A percentile compares a stretch with the other conserved stretches of the same genome.
Conservation (phyloP, 495 filamentous ascomycete genomes). For the Cryomyces minteri region DNA sequence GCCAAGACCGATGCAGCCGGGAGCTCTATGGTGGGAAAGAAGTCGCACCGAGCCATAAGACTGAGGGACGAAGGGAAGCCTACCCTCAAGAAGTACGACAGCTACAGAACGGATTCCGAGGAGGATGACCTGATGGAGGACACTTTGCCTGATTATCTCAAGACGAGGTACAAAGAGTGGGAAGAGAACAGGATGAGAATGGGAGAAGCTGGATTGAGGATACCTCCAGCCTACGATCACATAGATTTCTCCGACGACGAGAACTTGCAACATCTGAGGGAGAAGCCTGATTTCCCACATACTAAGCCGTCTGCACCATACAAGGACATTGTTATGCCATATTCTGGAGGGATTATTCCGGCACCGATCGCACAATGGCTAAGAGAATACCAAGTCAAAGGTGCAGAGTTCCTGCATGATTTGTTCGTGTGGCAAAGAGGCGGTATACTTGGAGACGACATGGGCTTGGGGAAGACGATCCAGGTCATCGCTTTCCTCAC, state of each 20-base stretch:
- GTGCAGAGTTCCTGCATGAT: constrained; percentile 72
- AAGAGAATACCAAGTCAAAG: constrained; percentile 77
- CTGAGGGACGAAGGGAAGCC: constrained; percentile 5
- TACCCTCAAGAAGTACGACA: neutral
- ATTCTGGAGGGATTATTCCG: constrained; percentile 70
- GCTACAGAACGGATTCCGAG: constrained; percentile 20
- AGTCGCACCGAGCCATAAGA: constrained; percentile 6
- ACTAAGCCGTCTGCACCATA: constrained; percentile 46
- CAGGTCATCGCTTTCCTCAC: constrained; percentile 92
- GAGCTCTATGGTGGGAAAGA: constrained; percentile 15
- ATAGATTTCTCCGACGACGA: constrained; percentile 84
- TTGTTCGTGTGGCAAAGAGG: constrained; percentile 86
- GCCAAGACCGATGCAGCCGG: constrained; percentile 24
- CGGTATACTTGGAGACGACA: constrained; percentile 85
- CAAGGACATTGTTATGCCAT: constrained; percentile 52
- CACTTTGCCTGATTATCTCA: constrained; percentile 38
- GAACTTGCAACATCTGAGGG: constrained; percentile 36
- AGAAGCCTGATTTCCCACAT: constrained; percentile 49
- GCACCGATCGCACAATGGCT: constrained; percentile 86
- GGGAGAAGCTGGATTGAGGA: constrained; percentile 45
- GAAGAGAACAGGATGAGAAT: constrained; percentile 35
- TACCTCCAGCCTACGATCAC: constrained; percentile 67
- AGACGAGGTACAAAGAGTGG: constrained; percentile 30
- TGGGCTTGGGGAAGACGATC: constrained; percentile 94
- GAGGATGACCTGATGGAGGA: constrained; percentile 36